A percentile compares a stretch with the other conserved stretches of the same genome.
phyloP scores from a whole-genome alignment of 345 rosid genomes.

The Erucastrum elatum region DNA sequence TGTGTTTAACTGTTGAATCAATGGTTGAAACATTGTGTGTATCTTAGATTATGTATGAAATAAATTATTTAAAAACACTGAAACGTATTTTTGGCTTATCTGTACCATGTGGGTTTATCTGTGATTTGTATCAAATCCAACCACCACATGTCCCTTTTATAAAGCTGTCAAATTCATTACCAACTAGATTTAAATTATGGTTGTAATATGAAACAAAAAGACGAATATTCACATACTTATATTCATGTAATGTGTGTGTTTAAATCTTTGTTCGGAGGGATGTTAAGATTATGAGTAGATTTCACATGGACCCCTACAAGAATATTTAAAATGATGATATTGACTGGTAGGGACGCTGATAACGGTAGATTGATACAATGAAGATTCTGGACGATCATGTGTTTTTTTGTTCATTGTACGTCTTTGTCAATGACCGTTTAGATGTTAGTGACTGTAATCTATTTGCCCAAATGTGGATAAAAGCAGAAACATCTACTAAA shows the following conservation, averaged over 20 bases:
- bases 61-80: background rate
- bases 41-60: conserved; percentile 1
- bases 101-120: conserved; percentile 34
- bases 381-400: background rate
- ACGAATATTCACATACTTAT: background rate
- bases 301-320: conserved; percentile 10
- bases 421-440: background rate
- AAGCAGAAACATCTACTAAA: background rate
- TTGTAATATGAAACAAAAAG: background rate
- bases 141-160: conserved; percentile 22
- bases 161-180: conserved; percentile 23
- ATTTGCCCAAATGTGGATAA: background rate
- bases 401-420: background rate
- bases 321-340: background rate
- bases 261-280: conserved; percentile 2
- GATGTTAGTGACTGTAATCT: background rate
- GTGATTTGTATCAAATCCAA: conserved; percentile 29
- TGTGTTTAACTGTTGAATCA: background rate
- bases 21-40: background rate
- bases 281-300: conserved; percentile 9
- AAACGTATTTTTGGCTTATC: conserved; percentile 7
- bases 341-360: background rate
- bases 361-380: background rate
- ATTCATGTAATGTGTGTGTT: background rate
- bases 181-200: conserved; percentile 6